These are phyloP conservation scores for Petrea volubilis DNA, from an alignment of 257 asterid genomes.

Conservation along the genomic window DNA sequence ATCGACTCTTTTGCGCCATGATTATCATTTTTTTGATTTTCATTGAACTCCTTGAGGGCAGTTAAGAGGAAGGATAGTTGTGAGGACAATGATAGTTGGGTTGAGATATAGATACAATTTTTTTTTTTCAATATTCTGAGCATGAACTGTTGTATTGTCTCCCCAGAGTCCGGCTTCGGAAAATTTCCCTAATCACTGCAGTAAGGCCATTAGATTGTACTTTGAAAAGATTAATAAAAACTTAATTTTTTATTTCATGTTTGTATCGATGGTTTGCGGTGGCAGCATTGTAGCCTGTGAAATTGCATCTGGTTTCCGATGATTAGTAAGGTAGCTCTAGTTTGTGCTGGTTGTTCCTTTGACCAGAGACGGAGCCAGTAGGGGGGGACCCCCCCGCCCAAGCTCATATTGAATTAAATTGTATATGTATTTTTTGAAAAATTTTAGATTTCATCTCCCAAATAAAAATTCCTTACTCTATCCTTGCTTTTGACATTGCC, in stretches of 20 bases:
- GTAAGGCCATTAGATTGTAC: background rate
- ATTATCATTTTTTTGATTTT: slow-evolving; percentile 16
- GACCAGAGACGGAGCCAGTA: no score
- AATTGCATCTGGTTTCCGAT: no score
- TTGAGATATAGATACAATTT: background rate
- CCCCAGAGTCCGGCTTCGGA: background rate
- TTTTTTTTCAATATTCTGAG: background rate
- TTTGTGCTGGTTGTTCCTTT: no score
- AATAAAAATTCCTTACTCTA: no score
- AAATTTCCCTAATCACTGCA: background rate
- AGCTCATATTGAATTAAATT: no score
- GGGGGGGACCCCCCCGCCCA: no score
- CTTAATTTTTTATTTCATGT: background rate
- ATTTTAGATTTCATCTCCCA: no score
- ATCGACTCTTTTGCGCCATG: slow-evolving; percentile 15
- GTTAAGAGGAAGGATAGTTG: slow-evolving; percentile 32
- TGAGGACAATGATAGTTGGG: slow-evolving; percentile 34
- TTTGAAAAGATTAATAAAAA: background rate
- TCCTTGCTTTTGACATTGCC: no score
- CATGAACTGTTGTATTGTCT: slow-evolving; percentile 13
- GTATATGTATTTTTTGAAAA: no score
- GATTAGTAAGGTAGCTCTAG: no score
- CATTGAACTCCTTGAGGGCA: slow-evolving; percentile 38
- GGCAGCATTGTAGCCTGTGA: background rate
- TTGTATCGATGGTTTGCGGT: background rate